A percentile compares a stretch with the other conserved stretches of the same genome.
Evolutionary conservation across 1,284 basidiomycete species (phyloP).

Genomic region (Cutaneotrichosporon mucoides): DNA sequence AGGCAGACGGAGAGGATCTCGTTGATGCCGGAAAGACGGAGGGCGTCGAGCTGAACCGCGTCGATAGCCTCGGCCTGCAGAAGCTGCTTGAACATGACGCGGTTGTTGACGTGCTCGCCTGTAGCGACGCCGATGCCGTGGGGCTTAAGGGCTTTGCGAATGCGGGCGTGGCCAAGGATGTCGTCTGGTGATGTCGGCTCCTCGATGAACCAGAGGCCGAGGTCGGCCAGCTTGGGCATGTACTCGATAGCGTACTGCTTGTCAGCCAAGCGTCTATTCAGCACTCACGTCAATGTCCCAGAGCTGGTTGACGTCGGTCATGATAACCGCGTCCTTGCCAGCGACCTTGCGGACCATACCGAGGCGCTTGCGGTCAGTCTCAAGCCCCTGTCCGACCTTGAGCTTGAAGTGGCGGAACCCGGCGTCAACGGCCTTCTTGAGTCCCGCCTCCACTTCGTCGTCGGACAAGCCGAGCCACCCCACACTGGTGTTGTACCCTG

Average conservation of each 20-base stretch:
- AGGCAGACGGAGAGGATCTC: slow-evolving; percentile 83
- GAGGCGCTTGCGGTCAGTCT: slow-evolving; percentile 75
- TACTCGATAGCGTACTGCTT: slow-evolving; percentile 73
- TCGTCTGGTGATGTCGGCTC: slow-evolving; percentile 91
- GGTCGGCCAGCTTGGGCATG: slow-evolving; percentile 67
- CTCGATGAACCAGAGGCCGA: slow-evolving; percentile 92
- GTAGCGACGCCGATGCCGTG: slow-evolving; percentile 86
- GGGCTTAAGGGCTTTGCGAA: slow-evolving; percentile 60
- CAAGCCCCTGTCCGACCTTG: slow-evolving; percentile 78
- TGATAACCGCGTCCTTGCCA: slow-evolving; percentile 62
- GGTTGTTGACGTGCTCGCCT: slow-evolving; percentile 89
- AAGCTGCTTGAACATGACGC: slow-evolving; percentile 84
- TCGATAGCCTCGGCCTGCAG: slow-evolving; percentile 87
- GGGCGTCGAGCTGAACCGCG: slow-evolving; percentile 87
- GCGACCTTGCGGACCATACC: slow-evolving; percentile 83
- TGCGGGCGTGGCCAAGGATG: slow-evolving; percentile 54
- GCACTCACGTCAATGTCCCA: slow-evolving; percentile 65
- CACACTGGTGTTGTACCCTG: slow-evolving; percentile 68
- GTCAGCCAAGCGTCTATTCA: too few relatives aligned
- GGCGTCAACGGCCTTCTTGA: slow-evolving; percentile 70
- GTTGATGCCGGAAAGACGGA: slow-evolving; percentile 83
- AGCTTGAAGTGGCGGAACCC: slow-evolving; percentile 94
- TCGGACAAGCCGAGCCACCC: slow-evolving; percentile 78
- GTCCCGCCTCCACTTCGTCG: slow-evolving; percentile 77
- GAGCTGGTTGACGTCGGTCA: slow-evolving; percentile 53